phyloP scores from a whole-genome alignment of 257 asterid genomes.

The Striga asiatica region DNA sequence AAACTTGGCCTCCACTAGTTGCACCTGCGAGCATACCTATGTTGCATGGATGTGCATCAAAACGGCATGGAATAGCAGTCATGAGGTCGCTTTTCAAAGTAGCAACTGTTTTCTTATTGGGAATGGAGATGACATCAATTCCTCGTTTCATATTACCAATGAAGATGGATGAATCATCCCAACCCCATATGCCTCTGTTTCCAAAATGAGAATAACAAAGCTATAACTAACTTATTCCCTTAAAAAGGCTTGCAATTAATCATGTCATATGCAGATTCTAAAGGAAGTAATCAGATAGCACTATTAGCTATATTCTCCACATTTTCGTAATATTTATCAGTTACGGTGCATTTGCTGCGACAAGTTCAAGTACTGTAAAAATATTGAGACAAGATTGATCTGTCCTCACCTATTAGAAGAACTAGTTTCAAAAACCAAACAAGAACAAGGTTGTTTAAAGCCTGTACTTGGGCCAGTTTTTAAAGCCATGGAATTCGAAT shows the following conservation, averaged over 20 bases:
- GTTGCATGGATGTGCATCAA: conserved; percentile 41
- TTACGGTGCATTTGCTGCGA: background rate
- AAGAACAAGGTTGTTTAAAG: too few species aligned
- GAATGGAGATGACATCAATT: conserved; percentile 50
- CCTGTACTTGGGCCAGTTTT: too few species aligned
- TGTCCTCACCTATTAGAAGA: too few species aligned
- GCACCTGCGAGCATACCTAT: conserved; percentile 78
- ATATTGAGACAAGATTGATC: too few species aligned
- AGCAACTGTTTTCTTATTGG: conserved; percentile 20
- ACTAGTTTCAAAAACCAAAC: too few species aligned
- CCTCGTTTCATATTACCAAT: conserved; percentile 75
- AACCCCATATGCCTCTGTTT: conserved; percentile 85
- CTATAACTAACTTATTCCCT: background rate
- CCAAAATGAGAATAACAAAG: background rate
- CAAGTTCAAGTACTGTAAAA: background rate
- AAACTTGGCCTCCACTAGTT: conserved; percentile 73
- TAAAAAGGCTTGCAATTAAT: too few species aligned
- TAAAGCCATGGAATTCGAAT: too few species aligned
- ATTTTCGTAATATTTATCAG: background rate
- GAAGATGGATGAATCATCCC: conserved; percentile 84
- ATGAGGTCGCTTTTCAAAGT: conserved; percentile 58
- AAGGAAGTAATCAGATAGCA: too few species aligned
- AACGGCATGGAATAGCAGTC: conserved; percentile 63
- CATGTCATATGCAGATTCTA: too few species aligned
- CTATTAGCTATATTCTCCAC: background rate